Evolutionary conservation across 129 eudicot genomes (phyloP).

Genomic region (Saposhnikovia divaricata): DNA sequence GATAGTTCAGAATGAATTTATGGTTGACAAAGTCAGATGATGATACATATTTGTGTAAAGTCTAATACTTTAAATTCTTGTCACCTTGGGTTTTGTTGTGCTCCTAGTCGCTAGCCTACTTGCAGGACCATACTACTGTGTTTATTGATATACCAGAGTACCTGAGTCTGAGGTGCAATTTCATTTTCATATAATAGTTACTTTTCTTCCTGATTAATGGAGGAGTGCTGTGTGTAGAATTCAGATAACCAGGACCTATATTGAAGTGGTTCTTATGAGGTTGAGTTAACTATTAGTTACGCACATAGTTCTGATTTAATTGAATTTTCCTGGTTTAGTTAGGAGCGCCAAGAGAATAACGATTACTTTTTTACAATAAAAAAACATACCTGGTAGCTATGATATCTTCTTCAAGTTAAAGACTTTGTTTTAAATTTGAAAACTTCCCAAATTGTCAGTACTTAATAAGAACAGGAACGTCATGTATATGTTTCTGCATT

Average conservation of each 20-base stretch:
- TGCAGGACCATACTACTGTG: not conserved
- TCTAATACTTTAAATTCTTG: not conserved
- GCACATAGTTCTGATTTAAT: not conserved
- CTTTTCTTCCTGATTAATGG: not conserved
- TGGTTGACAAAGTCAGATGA: not conserved
- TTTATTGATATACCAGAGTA: not conserved
- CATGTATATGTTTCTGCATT: not conserved
- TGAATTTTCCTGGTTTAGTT: not conserved
- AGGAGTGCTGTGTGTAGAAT: not conserved
- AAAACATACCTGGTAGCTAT: not conserved
- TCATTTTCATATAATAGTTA: no score
- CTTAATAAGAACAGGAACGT: not conserved
- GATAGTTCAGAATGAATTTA: not conserved
- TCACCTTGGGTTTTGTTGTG: not conserved
- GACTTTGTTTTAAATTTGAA: not conserved
- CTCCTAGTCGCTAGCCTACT: not conserved
- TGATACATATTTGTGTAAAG: not conserved
- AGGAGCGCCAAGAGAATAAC: not conserved
- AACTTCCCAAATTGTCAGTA: not conserved
- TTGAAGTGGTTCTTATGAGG: not conserved
- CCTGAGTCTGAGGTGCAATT: not conserved
- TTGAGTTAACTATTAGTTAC: no score
- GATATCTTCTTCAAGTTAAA: not conserved
- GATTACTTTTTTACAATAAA: not conserved
- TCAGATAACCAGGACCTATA: not conserved